Conservation (phyloP, 1,284 basidiomycete genomes). For the Heterobasidion annosum region DNA sequence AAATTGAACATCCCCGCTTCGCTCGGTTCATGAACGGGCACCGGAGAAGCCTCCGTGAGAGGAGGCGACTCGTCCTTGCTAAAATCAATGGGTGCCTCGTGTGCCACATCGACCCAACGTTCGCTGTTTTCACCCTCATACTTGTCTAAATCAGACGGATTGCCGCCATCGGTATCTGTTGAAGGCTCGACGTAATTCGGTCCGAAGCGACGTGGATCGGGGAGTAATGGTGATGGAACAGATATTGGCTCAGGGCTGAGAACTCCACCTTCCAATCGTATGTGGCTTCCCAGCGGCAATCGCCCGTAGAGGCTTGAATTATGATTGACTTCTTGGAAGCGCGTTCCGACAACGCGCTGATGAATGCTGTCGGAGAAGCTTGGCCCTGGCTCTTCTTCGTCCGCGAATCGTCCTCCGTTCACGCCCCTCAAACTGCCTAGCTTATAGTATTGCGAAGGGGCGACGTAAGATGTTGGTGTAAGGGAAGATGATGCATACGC, state of each 20-base stretch:
- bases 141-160: conserved; percentile 13
- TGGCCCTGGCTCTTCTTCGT: conserved; percentile 22
- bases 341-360: conserved; percentile 53
- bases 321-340: conserved; percentile 64
- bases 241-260: conserved; percentile 4
- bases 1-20: conserved; percentile 5
- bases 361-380: conserved; percentile 51
- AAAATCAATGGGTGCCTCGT: conserved; percentile 29
- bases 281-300: conserved; percentile 54
- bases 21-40: background rate
- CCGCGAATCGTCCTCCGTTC: conserved; percentile 48
- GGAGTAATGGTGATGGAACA: conserved; percentile 23
- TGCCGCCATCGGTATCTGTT: conserved; percentile 24
- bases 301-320: conserved; percentile 46
- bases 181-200: conserved; percentile 40
- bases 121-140: conserved; percentile 18
- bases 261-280: conserved; percentile 20
- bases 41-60: background rate
- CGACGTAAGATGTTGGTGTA: conserved; percentile 65
- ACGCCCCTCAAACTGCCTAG: conserved; percentile 53
- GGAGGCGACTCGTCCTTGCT: conserved; percentile 6
- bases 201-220: conserved; percentile 41
- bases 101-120: conserved; percentile 41
- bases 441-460: conserved; percentile 72
- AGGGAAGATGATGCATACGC: conserved; percentile 58